phyloP scores from a whole-genome alignment of 139 green algal species.

The Volvox reticuliferus region DNA sequence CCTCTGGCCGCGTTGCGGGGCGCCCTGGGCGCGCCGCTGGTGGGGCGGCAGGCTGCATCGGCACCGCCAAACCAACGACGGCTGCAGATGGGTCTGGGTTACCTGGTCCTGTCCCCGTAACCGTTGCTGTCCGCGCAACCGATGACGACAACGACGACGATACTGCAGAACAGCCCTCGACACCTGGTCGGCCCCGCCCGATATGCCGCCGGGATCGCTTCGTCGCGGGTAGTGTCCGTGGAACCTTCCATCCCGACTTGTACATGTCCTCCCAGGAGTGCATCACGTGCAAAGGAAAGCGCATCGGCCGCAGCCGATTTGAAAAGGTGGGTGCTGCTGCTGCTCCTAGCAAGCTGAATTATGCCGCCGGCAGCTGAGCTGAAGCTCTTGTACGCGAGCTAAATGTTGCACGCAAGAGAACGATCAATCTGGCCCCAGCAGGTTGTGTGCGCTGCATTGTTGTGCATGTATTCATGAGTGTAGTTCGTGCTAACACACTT shows the following conservation, averaged over 20 bases:
- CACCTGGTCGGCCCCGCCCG: background rate
- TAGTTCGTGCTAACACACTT: too few relatives aligned
- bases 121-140: background rate
- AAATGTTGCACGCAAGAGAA: too few relatives aligned
- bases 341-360: too few relatives aligned
- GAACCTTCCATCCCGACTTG: constrained; percentile 14
- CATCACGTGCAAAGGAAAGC: background rate
- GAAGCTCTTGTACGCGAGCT: too few relatives aligned
- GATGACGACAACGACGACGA: background rate
- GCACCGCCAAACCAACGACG: background rate
- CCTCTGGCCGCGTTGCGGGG: too few relatives aligned
- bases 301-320: constrained; percentile 14
- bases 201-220: background rate
- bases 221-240: background rate
- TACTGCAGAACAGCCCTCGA: background rate
- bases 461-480: too few relatives aligned
- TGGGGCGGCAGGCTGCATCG: background rate
- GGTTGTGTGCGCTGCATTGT: too few relatives aligned
- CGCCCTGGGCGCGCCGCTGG: too few relatives aligned
- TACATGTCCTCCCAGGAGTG: constrained; percentile 2
- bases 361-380: too few relatives aligned
- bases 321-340: constrained; percentile 2
- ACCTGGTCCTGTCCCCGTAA: background rate
- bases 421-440: too few relatives aligned
- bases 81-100: background rate